phyloP scores from a whole-genome alignment of 805 yeast species.

The Starmera quercuum region DNA sequence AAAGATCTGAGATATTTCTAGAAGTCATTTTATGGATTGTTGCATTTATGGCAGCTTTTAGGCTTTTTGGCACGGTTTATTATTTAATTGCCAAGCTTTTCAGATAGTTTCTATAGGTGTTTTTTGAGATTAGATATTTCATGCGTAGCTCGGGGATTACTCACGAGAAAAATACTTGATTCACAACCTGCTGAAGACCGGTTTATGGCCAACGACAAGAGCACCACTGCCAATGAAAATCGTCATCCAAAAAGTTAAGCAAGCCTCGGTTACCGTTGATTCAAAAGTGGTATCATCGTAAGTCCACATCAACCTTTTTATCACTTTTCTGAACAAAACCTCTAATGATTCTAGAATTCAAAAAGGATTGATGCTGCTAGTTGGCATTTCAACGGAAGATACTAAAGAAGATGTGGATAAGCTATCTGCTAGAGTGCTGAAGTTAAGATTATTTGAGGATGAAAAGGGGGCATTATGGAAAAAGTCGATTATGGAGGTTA shows the following conservation, averaged over 20 bases:
- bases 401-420: constrained; percentile 65
- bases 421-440: constrained; percentile 58
- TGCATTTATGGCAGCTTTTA: constrained; percentile 78
- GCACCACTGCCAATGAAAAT: constrained; percentile 69
- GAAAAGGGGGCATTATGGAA: constrained; percentile 74
- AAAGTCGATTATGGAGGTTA: constrained; percentile 50
- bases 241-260: constrained; percentile 82
- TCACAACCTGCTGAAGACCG: no score
- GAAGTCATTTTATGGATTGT: constrained; percentile 89
- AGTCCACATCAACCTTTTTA: constrained; percentile 5
- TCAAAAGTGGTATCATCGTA: constrained; percentile 57
- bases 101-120: constrained; percentile 12
- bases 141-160: no score
- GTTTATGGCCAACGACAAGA: no score
- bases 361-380: constrained; percentile 70
- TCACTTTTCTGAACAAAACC: neutral
- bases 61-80: constrained; percentile 67
- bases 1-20: constrained; percentile 60
- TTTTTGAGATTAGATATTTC: no score
- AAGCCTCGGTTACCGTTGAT: constrained; percentile 86
- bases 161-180: no score
- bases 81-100: constrained; percentile 38
- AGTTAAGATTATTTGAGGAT: constrained; percentile 68
- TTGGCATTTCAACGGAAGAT: constrained; percentile 79
- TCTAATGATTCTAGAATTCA: constrained; percentile 40